Percentiles rank a stretch among this genome's conserved stretches.
Conservation (phyloP, 1,284 basidiomycete species). For the Ceratobasidium sp. region DNA sequence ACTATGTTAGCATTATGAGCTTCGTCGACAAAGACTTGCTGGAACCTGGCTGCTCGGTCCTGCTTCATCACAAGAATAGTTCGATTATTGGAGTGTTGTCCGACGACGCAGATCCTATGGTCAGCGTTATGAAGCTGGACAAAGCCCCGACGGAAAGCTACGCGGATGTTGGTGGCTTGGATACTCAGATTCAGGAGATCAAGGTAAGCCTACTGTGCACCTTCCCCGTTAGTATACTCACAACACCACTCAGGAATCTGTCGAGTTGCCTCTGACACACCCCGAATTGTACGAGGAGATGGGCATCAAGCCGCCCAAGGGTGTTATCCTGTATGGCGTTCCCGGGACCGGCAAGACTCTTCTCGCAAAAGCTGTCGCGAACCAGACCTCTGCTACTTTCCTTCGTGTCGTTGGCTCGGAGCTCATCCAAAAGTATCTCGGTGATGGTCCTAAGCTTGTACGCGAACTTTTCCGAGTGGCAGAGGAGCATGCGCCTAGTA, state of each 20-base stretch:
- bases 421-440: slow-evolving; percentile 98
- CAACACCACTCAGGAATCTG: slow-evolving; percentile 77
- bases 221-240: background rate
- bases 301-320: slow-evolving; percentile 98
- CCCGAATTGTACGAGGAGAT: slow-evolving; percentile 99
- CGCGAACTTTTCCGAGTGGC: slow-evolving; percentile 97
- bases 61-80: slow-evolving; percentile 96
- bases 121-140: slow-evolving; percentile 98
- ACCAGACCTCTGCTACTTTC: slow-evolving; percentile 99
- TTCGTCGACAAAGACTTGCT: slow-evolving; percentile 99
- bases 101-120: slow-evolving; percentile 97
- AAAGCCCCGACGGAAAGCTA: slow-evolving; percentile 99
- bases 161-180: slow-evolving; percentile 96
- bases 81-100: slow-evolving; percentile 94
- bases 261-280: slow-evolving; percentile 96
- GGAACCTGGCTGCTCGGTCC: slow-evolving; percentile 94
- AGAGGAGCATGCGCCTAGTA: slow-evolving; percentile 97
- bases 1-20: slow-evolving; percentile 98
- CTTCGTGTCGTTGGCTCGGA: slow-evolving; percentile 97
- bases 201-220: slow-evolving; percentile 63
- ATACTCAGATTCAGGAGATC: slow-evolving; percentile 97
- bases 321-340: slow-evolving; percentile 98
- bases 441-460: slow-evolving; percentile 98
- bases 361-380: slow-evolving; percentile 97
- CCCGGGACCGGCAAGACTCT: slow-evolving; percentile 99